Evolutionary conservation across 495 filamentous ascomycete genomes (phyloP), one percentile per base, ranked within the genome.

Genomic region (Aspergillus heteromorphus): DNA sequence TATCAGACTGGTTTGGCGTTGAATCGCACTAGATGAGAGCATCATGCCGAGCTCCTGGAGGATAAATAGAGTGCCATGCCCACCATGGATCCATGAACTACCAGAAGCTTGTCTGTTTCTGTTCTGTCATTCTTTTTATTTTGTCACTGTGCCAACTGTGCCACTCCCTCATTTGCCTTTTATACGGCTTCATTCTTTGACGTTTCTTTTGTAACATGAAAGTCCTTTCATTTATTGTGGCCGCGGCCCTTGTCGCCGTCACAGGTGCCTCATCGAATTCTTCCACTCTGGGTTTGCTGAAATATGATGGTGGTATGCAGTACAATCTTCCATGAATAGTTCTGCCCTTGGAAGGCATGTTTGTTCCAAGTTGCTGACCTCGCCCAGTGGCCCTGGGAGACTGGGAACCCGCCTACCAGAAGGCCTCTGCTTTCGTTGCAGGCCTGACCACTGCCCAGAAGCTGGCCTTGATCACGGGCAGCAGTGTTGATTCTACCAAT

Each of bases 391-490:
- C 60, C 78, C 13, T 67, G 56, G 13, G 55, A 75, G 13, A 45
- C 25, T 95, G 88, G 89, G 74, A 78, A 51, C 80, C 81, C 18
- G 91, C 90, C 16, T 92, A 93, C 61, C 70, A 67, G 27, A 87
- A 89, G 63, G 90, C 91, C 0, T 76, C 76, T 54, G 73, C 64
- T 6, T 92, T 93, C 55, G 88, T 95, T 27, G 81, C 81, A 16
- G 80, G 91, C 66, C 73, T 95, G 56, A 95, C 85, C 1, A 73
- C 92, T 51, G 67, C 83, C 27, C 89, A 95, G 73, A 96, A 95
- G 74, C 85, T 93, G 68, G 89, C 91, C 64, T 64, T 95, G 45
- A 91, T 90, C 3, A 95, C 89, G 4, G 91, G 89, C 60, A 79
- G 49, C 43, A 49, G 47, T 43, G 77, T 83, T 25, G 86, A 86